Conservation (phyloP, 495 filamentous ascomycete species). For the Penicillium waksmanii region DNA sequence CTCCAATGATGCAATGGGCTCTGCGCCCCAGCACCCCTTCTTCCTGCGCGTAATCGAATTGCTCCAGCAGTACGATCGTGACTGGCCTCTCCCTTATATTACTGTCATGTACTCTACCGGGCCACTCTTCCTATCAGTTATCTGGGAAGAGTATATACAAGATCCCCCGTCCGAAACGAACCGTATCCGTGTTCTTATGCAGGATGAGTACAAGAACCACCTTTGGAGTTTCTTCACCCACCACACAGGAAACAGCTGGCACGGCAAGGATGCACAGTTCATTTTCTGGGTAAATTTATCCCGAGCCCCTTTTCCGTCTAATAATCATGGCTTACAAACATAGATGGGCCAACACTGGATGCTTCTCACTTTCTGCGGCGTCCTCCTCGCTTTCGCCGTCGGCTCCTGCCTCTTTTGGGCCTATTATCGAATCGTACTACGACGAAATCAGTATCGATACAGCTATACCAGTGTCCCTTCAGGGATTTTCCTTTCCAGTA, state of each 20-base stretch:
- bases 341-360: conserved; percentile 75
- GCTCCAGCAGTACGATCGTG: conserved; percentile 70
- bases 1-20: conserved; percentile 86
- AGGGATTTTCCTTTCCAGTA: too few relatives aligned
- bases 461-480: too few relatives aligned
- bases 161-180: conserved; percentile 38
- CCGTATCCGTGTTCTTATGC: conserved; percentile 60
- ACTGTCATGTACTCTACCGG: conserved; percentile 94
- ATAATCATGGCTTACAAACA: not conserved
- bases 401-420: conserved; percentile 60
- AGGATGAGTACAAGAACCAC: conserved; percentile 69
- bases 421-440: conserved; percentile 37
- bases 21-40: conserved; percentile 80
- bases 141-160: conserved; percentile 79
- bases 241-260: conserved; percentile 78
- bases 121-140: conserved; percentile 79
- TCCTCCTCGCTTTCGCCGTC: conserved; percentile 59
- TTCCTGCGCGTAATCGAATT: conserved; percentile 73
- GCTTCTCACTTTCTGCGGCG: conserved; percentile 66
- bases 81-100: conserved; percentile 82
- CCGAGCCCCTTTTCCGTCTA: conserved; percentile 1
- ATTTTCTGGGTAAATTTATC: conserved; percentile 70
- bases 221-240: conserved; percentile 80
- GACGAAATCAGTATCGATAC: too few relatives aligned
- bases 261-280: conserved; percentile 70